phyloP scores from a whole-genome alignment of 768 basidiomycete species.

The Phylloporus scabripes region DNA sequence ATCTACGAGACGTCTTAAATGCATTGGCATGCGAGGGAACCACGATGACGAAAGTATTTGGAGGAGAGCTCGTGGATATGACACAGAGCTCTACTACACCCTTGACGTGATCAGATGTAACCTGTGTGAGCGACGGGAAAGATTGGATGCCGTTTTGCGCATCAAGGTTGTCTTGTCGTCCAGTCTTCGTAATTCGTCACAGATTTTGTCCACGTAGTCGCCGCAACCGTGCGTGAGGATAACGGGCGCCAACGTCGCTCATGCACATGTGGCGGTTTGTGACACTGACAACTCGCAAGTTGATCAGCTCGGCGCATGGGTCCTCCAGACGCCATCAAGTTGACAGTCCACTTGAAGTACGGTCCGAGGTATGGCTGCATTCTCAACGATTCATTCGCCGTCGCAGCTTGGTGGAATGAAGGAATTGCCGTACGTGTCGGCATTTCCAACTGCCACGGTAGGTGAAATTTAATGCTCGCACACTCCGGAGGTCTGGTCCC shows the following conservation, averaged over 20 bases:
- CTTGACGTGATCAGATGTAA: slow-evolving; percentile 18
- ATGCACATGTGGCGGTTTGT: no score
- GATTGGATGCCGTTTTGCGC: slow-evolving; percentile 5
- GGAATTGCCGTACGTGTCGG: slow-evolving; percentile 14
- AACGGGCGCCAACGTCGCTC: background rate
- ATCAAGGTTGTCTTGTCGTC: background rate
- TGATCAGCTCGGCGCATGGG: background rate
- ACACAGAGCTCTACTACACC: slow-evolving; percentile 34
- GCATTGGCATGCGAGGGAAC: slow-evolving; percentile 40
- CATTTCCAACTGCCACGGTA: slow-evolving; percentile 2
- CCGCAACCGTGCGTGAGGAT: slow-evolving; percentile 1
- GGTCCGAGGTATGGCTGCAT: background rate
- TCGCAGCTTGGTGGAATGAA: background rate
- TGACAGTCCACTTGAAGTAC: background rate
- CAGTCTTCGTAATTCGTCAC: background rate
- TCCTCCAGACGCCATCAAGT: background rate
- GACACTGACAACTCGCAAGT: no score
- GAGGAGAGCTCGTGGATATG: slow-evolving; percentile 36
- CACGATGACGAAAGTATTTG: slow-evolving; percentile 38
- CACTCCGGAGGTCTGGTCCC: slow-evolving; percentile 11
- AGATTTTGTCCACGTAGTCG: slow-evolving; percentile 14
- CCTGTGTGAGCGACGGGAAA: slow-evolving; percentile 13
- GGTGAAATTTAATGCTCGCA: slow-evolving; percentile 9
- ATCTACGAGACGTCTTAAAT: slow-evolving; percentile 29
- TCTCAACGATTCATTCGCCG: background rate